Conservation (phyloP, 192 early-diverging fungal genomes). For the Phycomyces nitens region DNA sequence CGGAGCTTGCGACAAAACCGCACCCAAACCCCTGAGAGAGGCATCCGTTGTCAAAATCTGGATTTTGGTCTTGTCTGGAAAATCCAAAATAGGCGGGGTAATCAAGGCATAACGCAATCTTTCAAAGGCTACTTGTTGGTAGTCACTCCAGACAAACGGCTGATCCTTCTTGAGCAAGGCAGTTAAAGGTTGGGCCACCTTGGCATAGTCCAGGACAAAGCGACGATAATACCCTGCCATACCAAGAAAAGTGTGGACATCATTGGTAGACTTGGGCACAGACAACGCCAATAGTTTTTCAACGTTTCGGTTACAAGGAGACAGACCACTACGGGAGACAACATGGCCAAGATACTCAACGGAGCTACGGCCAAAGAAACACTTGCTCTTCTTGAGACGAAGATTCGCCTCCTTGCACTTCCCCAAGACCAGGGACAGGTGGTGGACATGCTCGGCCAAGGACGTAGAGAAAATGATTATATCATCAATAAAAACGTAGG, state of each 20-base stretch:
- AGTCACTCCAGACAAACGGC: conserved; percentile 9
- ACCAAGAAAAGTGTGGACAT: conserved; percentile 32
- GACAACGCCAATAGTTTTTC: conserved; percentile 19
- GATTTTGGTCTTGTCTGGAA: not conserved
- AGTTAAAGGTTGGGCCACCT: conserved; percentile 22
- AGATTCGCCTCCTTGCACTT: not conserved
- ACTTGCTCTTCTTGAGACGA: not conserved
- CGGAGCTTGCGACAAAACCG: conserved; percentile 7
- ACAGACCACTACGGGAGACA: not conserved
- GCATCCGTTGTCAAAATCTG: conserved; percentile 9
- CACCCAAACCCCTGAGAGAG: not conserved
- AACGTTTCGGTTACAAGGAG: not conserved
- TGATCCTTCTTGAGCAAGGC: conserved; percentile 23
- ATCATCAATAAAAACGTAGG: conserved; percentile 34
- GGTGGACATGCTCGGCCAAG: conserved; percentile 15
- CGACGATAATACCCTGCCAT: conserved; percentile 33
- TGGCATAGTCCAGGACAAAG: conserved; percentile 34
- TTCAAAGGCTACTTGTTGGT: not conserved
- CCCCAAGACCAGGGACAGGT: conserved; percentile 21
- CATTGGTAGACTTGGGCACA: conserved; percentile 4
- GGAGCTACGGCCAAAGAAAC: not conserved
- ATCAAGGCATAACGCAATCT: not conserved
- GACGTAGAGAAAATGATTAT: conserved; percentile 29
- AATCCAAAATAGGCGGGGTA: conserved; percentile 3
- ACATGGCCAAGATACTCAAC: conserved; percentile 9